Evolutionary conservation across 2,329 filamentous ascomycete genomes (phyloP).

Genomic region (Ophiosphaerella korrae): DNA sequence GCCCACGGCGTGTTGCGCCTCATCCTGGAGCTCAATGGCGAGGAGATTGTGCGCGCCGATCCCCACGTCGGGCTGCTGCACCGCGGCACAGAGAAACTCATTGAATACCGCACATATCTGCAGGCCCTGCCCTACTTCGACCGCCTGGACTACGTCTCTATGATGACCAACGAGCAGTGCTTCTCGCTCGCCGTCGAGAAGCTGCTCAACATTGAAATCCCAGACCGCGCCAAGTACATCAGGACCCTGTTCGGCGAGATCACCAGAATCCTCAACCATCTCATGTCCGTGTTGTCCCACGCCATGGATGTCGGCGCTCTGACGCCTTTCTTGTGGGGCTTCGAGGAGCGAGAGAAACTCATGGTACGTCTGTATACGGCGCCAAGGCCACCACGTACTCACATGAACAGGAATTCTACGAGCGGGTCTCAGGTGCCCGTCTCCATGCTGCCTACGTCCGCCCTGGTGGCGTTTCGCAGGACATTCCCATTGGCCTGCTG

Average conservation of each 20-base stretch:
- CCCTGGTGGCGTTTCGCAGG: conserved; percentile 94
- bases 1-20: conserved; percentile 97
- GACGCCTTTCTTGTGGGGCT: conserved; percentile 98
- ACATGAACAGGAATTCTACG: conserved; percentile 87
- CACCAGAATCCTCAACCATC: conserved; percentile 91
- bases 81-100: conserved; percentile 97
- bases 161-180: conserved; percentile 99
- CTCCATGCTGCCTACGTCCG: conserved; percentile 96
- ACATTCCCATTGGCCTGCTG: conserved; percentile 88
- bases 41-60: conserved; percentile 95
- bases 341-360: conserved; percentile 99
- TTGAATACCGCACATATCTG: conserved; percentile 99
- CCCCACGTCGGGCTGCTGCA: conserved; percentile 96
- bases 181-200: conserved; percentile 97
- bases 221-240: conserved; percentile 95
- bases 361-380: conserved; percentile 69
- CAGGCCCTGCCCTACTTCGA: conserved; percentile 99
- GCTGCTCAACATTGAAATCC: conserved; percentile 94
- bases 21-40: conserved; percentile 96
- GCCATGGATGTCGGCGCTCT: conserved; percentile 98
- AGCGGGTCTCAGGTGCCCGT: conserved; percentile 96
- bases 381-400: conserved; percentile 3
- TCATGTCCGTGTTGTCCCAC: conserved; percentile 97
- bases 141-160: conserved; percentile 97
- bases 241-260: conserved; percentile 94